Evolutionary conservation across 768 basidiomycete genomes (phyloP), one percentile per base, ranked within the genome.

Genomic region (Scleroderma bovista): DNA sequence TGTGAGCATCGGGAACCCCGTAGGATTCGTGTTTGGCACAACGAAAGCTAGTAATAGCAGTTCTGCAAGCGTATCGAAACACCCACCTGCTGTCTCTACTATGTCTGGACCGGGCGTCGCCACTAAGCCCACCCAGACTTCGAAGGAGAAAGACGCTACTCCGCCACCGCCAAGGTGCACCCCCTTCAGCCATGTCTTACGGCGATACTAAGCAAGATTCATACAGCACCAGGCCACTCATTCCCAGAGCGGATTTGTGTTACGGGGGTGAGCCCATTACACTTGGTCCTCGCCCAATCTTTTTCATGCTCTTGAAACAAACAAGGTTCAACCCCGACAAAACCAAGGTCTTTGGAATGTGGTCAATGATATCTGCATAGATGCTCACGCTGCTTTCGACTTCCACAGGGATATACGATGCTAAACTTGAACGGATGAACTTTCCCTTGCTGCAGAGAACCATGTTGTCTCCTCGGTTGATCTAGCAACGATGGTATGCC

Each of bases 341-440:
- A 54, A 72, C 84, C 29, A 88, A 79, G 91, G 91, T 91, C 57
- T 50, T 36, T 42, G 16, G n/a, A 17, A 19, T 22, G 56, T 51
- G 29, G 20, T 24, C 13, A 8, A 6, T 2, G 16, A n/a, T 12
- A 16, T 24, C 3, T 22, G 33, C 26, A 8, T 33, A 15, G 13
- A 32, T 42, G 23, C 44, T 53, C 9, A 53, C 36, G 11, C 20
- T n/a, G 49, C 51, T 45, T 45, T 22, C 15, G n/a, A n/a, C 45
- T 51, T 22, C 2, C 50, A 15, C 67, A 97, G 96, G 98, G 70
- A 81, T 82, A 50, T 99, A 94, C 60, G 84, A 93, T 44, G 76
- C 81, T 15, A 93, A 96, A 62, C 72, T 99, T 19, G 93, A 97
- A 61, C 79, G 80, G 40, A 91, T 96, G 84, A 94, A 93, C 56